Evolutionary conservation across 352 stramenopile species (phyloP).

Genomic region (Phytophthora ramorum): DNA sequence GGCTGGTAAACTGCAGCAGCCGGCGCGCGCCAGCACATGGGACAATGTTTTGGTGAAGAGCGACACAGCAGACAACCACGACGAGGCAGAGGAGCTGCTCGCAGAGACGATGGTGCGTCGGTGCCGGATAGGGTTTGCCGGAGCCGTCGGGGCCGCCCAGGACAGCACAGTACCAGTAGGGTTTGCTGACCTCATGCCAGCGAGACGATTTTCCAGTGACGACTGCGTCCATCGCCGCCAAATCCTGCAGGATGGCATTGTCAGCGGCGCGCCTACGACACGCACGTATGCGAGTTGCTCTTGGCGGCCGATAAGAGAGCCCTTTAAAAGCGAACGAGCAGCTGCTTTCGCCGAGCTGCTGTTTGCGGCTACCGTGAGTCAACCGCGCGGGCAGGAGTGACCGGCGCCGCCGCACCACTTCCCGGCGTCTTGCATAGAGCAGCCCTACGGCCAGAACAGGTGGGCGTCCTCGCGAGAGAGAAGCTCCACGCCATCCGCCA

Average conservation of each 20-base stretch:
- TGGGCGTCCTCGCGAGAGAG: constrained; percentile 12
- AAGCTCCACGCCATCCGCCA: constrained; percentile 27
- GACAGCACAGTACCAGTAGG: constrained; percentile 5
- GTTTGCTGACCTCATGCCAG: constrained; percentile 37
- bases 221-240: constrained; percentile 5
- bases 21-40: constrained; percentile 28
- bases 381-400: constrained; percentile 8
- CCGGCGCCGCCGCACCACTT: constrained; percentile 18
- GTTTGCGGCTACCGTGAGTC: constrained; percentile 32
- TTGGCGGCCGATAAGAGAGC: constrained; percentile 36
- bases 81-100: constrained; percentile 20
- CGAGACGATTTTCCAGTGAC: constrained; percentile 20
- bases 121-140: neutral
- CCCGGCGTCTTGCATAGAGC: constrained; percentile 33
- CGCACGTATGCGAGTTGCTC: constrained; percentile 35
- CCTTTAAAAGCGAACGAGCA: constrained; percentile 18
- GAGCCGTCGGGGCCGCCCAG: too few species aligned
- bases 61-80: neutral
- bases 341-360: constrained; percentile 36
- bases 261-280: constrained; percentile 30
- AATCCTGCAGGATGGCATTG: constrained; percentile 30
- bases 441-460: constrained; percentile 38
- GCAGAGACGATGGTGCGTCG: constrained; percentile 5
- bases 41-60: constrained; percentile 17
- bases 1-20: constrained; percentile 34